Evolutionary conservation across 345 rosid genomes (phyloP), one percentile per base, ranked within the genome.

Genomic region (Acer yangbiense): DNA sequence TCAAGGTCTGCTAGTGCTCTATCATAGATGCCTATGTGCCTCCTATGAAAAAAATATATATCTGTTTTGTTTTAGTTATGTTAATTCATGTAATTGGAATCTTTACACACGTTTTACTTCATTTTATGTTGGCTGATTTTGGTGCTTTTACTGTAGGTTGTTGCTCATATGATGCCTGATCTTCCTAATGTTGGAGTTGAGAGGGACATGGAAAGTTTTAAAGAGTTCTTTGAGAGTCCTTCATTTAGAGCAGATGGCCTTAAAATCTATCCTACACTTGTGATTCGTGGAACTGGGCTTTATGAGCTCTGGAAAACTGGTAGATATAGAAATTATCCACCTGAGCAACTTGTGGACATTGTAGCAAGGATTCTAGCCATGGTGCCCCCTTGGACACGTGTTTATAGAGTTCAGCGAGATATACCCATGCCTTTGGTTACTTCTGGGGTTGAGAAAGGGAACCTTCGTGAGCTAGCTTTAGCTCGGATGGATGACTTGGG

Each of bases 301-400:
- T 94, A 94, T 79, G 98, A 94, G 80, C 90, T 97, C 52, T 93
- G 98, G 99, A 97, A 97, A 87, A 91, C 98, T 82, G 98, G 99
- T 86, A 94, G 98, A 94, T 93, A 94, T 76, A 89, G 98, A 69
- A 97, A 97, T 80, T 94, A 97, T 78, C 97, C 98, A 75, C 99
- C 99, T 17, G 97, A 94, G 88, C 98, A 94, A 81, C 97, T 97
- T 60, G 98, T 97, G 78, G 99, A 97, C 83, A 94, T 93, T 76
- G 91, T 97, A 46, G 98, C 98, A 76, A 87, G 99, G 88, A 97
- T 94, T 78, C 88, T 97, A 12, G 94, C 99, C 72, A 90, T 97
- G 98, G 98, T 97, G 80, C 99, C 99, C 74, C 99, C 99, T 43
- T 96, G 99, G 98, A 96, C 99, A 35, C 97, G 99, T 82, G 98